These are phyloP conservation scores for Turnera subulata DNA, from an alignment of 345 rosid species.

Conservation along the genomic window DNA sequence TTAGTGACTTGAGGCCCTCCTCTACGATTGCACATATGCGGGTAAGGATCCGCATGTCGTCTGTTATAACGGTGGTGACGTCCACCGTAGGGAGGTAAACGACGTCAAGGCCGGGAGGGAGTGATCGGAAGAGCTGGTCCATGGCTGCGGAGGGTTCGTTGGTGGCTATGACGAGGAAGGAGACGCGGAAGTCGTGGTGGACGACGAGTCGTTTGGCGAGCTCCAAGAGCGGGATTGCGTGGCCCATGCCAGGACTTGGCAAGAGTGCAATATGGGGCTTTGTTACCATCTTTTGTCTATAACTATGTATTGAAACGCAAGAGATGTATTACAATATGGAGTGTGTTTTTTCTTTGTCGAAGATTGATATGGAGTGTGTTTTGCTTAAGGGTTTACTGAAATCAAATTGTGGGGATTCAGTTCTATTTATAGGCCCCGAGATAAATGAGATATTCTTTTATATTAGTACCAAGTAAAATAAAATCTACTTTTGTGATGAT, in stretches of 20 bases:
- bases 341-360: too few relatives aligned
- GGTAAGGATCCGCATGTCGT: background rate
- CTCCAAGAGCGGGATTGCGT: constrained; percentile 20
- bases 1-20: constrained; percentile 14
- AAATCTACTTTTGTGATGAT: too few relatives aligned
- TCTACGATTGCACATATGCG: constrained; percentile 16
- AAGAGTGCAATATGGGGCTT: constrained; percentile 22
- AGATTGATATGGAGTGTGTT: too few relatives aligned
- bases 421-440: too few relatives aligned
- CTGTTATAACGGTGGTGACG: background rate
- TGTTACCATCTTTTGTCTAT: too few relatives aligned
- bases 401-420: too few relatives aligned
- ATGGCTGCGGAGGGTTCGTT: constrained; percentile 7
- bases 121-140: constrained; percentile 14
- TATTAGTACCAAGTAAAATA: too few relatives aligned
- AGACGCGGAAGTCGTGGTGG: constrained; percentile 17
- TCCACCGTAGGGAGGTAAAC: constrained; percentile 21
- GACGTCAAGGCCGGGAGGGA: constrained; percentile 13
- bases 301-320: too few relatives aligned
- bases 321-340: too few relatives aligned
- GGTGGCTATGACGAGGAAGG: constrained; percentile 21
- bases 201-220: constrained; percentile 19
- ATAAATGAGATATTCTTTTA: too few relatives aligned
- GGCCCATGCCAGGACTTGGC: constrained; percentile 24
- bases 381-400: too few relatives aligned